Evolutionary conservation across 371 early-diverging fungal species (phyloP).

Genomic region (Rhizopus stolonifer): DNA sequence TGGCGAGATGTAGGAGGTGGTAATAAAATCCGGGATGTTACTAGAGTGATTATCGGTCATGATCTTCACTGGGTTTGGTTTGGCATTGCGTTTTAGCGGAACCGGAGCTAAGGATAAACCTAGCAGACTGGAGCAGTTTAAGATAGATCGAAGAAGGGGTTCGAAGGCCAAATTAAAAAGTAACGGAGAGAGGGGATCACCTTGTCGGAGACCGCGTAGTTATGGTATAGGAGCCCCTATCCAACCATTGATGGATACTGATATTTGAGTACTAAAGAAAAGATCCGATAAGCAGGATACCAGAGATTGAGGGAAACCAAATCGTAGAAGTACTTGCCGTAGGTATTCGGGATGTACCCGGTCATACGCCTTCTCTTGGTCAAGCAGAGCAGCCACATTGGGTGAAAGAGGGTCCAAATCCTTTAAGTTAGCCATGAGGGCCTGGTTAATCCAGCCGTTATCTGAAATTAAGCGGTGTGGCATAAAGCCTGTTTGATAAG

Average conservation of each 20-base stretch:
- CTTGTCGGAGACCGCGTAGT: conserved; percentile 20
- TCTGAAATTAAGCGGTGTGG: no score
- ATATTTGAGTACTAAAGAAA: conserved; percentile 15
- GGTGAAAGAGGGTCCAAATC: background rate
- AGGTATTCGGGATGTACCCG: no score
- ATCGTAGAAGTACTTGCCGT: background rate
- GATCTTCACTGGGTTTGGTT: no score
- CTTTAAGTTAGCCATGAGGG: no score
- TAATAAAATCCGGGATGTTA: no score
- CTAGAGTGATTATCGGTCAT: no score
- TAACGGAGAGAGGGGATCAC: conserved; percentile 20
- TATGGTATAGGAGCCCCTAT: conserved; percentile 8
- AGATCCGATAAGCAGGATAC: conserved; percentile 1
- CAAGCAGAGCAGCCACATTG: conserved; percentile 1
- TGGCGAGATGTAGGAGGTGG: no score
- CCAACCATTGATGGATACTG: conserved; percentile 19
- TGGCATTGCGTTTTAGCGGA: no score
- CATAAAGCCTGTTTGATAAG: background rate
- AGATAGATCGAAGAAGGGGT: conserved; percentile 18
- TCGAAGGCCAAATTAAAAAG: conserved; percentile 25
- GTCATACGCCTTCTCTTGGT: no score
- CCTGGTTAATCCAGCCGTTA: no score
- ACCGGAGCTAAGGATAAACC: no score
- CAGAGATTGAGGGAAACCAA: conserved; percentile 10
- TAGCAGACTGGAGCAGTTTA: background rate